Conservation (phyloP, 495 filamentous ascomycete species). For the Elaphomyces granulatus region DNA sequence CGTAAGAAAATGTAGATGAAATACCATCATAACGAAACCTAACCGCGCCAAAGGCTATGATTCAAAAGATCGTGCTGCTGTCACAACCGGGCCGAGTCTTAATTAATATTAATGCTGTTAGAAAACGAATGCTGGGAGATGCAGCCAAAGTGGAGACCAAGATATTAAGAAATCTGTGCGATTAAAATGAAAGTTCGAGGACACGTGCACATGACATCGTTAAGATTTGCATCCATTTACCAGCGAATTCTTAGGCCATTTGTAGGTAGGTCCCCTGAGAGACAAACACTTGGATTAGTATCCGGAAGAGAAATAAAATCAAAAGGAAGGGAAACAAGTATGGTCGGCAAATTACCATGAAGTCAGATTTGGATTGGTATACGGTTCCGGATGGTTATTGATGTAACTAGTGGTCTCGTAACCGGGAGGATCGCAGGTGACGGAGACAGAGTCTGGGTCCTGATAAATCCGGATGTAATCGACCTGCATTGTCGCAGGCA, state of each 20-base stretch:
- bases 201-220: not conserved
- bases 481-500: conserved; percentile 57
- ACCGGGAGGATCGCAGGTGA: conserved; percentile 59
- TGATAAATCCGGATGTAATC: conserved; percentile 71
- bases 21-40: not conserved
- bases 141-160: not conserved
- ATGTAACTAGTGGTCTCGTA: conserved; percentile 65
- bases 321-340: conserved; percentile 10
- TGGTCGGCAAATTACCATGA: conserved; percentile 19
- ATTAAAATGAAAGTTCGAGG: not conserved
- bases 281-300: not conserved
- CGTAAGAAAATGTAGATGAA: too few relatives aligned
- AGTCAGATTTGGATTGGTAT: conserved; percentile 52
- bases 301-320: not conserved
- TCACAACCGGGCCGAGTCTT: not conserved
- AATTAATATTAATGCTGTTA: not conserved
- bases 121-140: not conserved
- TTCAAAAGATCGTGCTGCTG: not conserved
- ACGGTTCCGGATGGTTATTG: conserved; percentile 43
- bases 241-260: conserved; percentile 35
- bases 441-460: conserved; percentile 37
- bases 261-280: conserved; percentile 20
- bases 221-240: conserved; percentile 28
- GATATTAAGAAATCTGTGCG: not conserved
- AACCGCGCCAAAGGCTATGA: not conserved